Conservation (phyloP, 352 stramenopile species). For the Phytophthora hibernalis region DNA sequence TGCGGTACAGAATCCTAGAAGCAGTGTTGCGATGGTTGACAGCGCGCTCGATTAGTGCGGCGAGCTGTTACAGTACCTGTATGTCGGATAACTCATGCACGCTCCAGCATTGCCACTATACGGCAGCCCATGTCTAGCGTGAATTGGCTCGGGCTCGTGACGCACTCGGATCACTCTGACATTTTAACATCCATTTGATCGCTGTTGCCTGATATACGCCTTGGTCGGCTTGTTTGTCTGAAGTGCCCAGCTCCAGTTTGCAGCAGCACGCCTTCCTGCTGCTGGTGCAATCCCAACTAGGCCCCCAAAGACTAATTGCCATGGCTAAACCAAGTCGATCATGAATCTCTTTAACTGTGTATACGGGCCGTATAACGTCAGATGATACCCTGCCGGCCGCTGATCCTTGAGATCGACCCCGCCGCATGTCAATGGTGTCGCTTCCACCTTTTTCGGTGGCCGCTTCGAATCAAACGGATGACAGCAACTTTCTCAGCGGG, state of each 20-base stretch:
- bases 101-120: conserved; percentile 1
- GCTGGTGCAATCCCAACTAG: no score
- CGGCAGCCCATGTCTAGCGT: not conserved
- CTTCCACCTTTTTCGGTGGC: no score
- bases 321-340: no score
- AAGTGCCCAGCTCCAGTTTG: no score
- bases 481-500: not conserved
- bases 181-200: conserved; percentile 23
- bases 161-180: conserved; percentile 4
- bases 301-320: no score
- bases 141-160: conserved; percentile 2
- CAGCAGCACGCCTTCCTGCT: no score
- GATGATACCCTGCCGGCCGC: conserved; percentile 3
- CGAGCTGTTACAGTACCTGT: no score
- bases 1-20: not conserved
- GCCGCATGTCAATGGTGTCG: conserved; percentile 17
- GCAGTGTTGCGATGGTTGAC: not conserved
- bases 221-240: no score
- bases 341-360: conserved; percentile 4
- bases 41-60: not conserved
- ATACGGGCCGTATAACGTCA: no score
- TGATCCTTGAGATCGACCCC: conserved; percentile 15
- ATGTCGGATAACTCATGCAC: conserved; percentile 2
- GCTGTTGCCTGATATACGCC: not conserved
- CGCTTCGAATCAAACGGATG: no score